Evolutionary conservation across 2,329 filamentous ascomycete species (phyloP), one percentile per base, ranked within the genome.

Genomic region (Venturiaceae sp.): DNA sequence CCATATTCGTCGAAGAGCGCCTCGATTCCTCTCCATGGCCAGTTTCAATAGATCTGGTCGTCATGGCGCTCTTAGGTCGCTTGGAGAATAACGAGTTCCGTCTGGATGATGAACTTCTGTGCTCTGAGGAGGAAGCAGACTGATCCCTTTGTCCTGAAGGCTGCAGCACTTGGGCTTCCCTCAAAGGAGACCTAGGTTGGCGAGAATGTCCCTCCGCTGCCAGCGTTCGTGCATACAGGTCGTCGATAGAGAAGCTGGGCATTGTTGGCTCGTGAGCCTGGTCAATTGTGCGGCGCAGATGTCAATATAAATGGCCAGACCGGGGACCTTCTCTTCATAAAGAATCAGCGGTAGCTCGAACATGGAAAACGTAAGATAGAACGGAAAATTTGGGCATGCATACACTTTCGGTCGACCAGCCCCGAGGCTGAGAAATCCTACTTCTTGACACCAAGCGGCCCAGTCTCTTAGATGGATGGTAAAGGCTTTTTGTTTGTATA

Each of bases 21-120:
- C 19, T 46, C 7, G 21, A 21, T 8, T 57, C 47, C 13, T 21
- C 32, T 9, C 57, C 32, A 11, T 36, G n/a, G 21, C 30, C 30
- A 16, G 28, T 21, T 23, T 53, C 57, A 19, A 23, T 23, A 5
- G 57, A 58, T 23, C 19, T 44, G 30, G 34, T 58, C 5, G 57
- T 58, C 30, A 54, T 28, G 3, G 44, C 23, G 36, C 57, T 58
- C 33, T 44, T 58, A 11, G 46, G 57, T 36, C 57, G 30, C 41
- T 21, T 57, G 28, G n/a, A 39, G 19, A 58, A 58, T 16, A 58
- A 19, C 19, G 57, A 58, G 50, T 28, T 54, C 7, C 57, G 57
- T n/a, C 33, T 58, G 3, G 46, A 33, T 2, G 37, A 53, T 1
- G 26, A 26, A 14, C 14, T 39, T 53, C 47, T 46, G 8, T 21